Evolutionary conservation across 1,284 basidiomycete species (phyloP).

Genomic region (Anthracocystis setariae): DNA sequence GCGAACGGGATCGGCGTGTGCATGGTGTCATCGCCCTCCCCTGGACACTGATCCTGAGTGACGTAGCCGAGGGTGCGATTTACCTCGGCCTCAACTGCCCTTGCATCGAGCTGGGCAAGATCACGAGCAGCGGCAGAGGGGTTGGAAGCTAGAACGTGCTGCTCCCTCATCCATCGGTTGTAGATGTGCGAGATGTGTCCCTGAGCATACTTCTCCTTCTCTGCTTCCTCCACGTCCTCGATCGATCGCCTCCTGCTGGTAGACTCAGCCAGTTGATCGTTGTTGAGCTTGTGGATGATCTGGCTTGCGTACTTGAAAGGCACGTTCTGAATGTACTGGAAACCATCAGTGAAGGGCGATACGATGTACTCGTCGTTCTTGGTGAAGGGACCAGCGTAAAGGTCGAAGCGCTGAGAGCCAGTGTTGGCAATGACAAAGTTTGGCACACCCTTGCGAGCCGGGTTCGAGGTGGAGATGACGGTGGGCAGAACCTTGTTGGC

Average conservation of each 20-base stretch:
- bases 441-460: slow-evolving; percentile 39
- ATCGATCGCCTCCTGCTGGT: slow-evolving; percentile 20
- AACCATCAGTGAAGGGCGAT: slow-evolving; percentile 61
- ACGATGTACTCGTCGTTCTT: slow-evolving; percentile 65
- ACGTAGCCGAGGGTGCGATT: slow-evolving; percentile 60
- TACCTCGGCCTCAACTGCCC: slow-evolving; percentile 19
- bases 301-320: slow-evolving; percentile 53
- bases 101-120: slow-evolving; percentile 23
- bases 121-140: slow-evolving; percentile 9
- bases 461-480: slow-evolving; percentile 59
- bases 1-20: slow-evolving; percentile 49
- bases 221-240: slow-evolving; percentile 7
- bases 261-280: slow-evolving; percentile 16
- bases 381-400: slow-evolving; percentile 58
- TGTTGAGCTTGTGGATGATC: slow-evolving; percentile 51
- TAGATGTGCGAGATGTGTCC: slow-evolving; percentile 48
- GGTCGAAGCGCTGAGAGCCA: slow-evolving; percentile 62
- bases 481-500: slow-evolving; percentile 59
- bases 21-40: slow-evolving; percentile 63
- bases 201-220: slow-evolving; percentile 32
- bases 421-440: slow-evolving; percentile 61
- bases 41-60: slow-evolving; percentile 56
- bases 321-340: slow-evolving; percentile 60
- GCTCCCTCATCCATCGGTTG: slow-evolving; percentile 42
- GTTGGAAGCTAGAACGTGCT: slow-evolving; percentile 9